Evolutionary conservation across 1,284 basidiomycete genomes (phyloP).

Genomic region (Ustilago curta): DNA sequence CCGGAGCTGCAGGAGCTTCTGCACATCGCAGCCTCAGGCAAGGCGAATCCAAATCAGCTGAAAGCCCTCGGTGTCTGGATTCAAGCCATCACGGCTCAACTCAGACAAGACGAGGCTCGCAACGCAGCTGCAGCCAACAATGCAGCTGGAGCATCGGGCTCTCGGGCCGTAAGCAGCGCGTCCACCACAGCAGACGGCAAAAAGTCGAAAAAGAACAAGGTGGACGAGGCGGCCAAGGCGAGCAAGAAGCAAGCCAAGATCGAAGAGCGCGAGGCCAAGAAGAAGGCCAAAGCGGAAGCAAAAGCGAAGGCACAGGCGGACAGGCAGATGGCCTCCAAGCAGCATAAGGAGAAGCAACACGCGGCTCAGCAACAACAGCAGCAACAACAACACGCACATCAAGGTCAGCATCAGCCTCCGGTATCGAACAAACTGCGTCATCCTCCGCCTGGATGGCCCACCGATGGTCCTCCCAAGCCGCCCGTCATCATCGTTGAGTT

Average conservation of each 20-base stretch:
- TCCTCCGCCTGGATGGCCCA: constrained; percentile 53
- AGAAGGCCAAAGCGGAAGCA: constrained; percentile 54
- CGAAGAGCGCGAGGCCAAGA: constrained; percentile 54
- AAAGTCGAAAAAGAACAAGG: constrained; percentile 52
- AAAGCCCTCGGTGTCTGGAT: constrained; percentile 58
- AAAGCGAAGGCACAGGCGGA: constrained; percentile 43
- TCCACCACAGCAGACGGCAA: constrained; percentile 34
- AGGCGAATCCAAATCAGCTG: constrained; percentile 56
- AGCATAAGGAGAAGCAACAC: constrained; percentile 45
- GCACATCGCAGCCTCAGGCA: constrained; percentile 56
- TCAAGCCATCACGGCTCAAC: constrained; percentile 54
- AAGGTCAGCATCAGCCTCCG: constrained; percentile 25
- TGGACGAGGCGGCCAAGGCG: constrained; percentile 41
- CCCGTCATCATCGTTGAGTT: constrained; percentile 67
- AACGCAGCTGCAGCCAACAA: constrained; percentile 44
- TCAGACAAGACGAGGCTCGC: constrained; percentile 49
- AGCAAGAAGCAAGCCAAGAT: constrained; percentile 55
- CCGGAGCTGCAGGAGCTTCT: constrained; percentile 57
- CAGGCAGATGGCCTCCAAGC: constrained; percentile 35
- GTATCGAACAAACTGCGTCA: constrained; percentile 42
- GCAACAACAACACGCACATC: constrained; percentile 9
- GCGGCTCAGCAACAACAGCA: constrained; percentile 28
- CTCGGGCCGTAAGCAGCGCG: constrained; percentile 22
- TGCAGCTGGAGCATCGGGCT: constrained; percentile 22
- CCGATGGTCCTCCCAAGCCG: constrained; percentile 53